Conservation (phyloP, 2,329 filamentous ascomycete species). For the Pleurostoma richardsiae region DNA sequence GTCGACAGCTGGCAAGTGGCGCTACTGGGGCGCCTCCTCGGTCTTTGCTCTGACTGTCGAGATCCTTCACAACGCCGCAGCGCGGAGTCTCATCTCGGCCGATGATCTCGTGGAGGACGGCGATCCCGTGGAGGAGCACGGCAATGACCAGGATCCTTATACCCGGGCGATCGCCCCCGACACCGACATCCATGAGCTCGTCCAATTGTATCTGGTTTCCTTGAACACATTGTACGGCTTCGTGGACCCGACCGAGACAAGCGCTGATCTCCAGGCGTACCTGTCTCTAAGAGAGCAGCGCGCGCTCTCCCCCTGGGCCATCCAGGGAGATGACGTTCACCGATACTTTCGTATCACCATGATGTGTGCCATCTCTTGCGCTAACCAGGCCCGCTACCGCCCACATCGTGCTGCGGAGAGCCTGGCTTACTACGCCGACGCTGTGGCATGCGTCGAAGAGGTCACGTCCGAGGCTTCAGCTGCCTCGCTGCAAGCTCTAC, state of each 20-base stretch:
- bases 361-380: slow-evolving; percentile 23
- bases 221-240: slow-evolving; percentile 21
- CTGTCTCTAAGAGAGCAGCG: slow-evolving; percentile 10
- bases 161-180: slow-evolving; percentile 3
- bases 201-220: slow-evolving; percentile 18
- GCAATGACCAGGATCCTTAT: not conserved
- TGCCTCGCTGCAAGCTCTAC: slow-evolving; percentile 8
- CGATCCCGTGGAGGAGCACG: not conserved
- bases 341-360: slow-evolving; percentile 24
- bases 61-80: slow-evolving; percentile 8
- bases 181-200: slow-evolving; percentile 10
- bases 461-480: slow-evolving; percentile 11
- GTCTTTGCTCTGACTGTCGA: slow-evolving; percentile 10
- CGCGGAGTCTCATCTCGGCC: not conserved
- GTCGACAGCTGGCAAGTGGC: not conserved
- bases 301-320: not conserved
- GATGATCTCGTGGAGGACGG: not conserved
- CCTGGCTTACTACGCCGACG: slow-evolving; percentile 8
- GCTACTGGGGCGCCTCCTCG: slow-evolving; percentile 11
- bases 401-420: slow-evolving; percentile 10
- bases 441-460: slow-evolving; percentile 9
- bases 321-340: slow-evolving; percentile 17
- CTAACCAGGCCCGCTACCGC: slow-evolving; percentile 19
- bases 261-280: slow-evolving; percentile 14
- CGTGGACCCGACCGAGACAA: slow-evolving; percentile 15